Conservation (phyloP, 352 stramenopile genomes). For the Peronosclerospora sorghi region DNA sequence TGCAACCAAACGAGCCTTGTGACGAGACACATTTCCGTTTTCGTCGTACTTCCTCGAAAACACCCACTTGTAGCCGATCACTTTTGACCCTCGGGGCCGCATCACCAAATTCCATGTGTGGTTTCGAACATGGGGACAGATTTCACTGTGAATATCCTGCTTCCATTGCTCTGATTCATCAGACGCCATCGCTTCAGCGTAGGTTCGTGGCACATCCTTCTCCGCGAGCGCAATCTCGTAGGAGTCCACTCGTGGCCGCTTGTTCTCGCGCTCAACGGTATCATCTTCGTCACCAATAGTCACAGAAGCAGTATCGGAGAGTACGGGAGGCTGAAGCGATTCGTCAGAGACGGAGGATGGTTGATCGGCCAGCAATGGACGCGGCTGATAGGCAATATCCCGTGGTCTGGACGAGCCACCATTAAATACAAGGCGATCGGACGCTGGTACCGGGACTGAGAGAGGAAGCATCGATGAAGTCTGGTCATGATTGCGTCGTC, state of each 20-base stretch:
- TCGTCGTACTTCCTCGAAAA: not conserved
- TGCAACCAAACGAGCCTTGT: not conserved
- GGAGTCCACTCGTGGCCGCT: not conserved
- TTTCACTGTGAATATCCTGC: conserved; percentile 9
- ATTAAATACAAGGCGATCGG: too few species aligned
- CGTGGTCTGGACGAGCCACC: too few species aligned
- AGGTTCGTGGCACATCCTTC: not conserved
- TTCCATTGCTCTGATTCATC: conserved; percentile 7
- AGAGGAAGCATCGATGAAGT: too few species aligned
- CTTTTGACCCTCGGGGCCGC: not conserved
- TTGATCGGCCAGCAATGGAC: too few species aligned
- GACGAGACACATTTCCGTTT: not conserved
- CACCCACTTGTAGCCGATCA: not conserved
- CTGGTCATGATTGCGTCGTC: too few species aligned
- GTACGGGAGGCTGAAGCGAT: too few species aligned
- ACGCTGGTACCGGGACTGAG: too few species aligned
- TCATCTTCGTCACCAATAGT: too few species aligned
- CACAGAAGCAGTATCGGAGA: too few species aligned
- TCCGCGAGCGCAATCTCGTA: not conserved
- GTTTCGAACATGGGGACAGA: not conserved
- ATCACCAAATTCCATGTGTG: not conserved
- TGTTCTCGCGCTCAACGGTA: too few species aligned
- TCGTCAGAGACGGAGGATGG: too few species aligned
- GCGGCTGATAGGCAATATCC: too few species aligned
- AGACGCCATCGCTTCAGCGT: not conserved